Evolutionary conservation across 2,329 filamentous ascomycete genomes (phyloP).

Genomic region (Exophiala sideris): DNA sequence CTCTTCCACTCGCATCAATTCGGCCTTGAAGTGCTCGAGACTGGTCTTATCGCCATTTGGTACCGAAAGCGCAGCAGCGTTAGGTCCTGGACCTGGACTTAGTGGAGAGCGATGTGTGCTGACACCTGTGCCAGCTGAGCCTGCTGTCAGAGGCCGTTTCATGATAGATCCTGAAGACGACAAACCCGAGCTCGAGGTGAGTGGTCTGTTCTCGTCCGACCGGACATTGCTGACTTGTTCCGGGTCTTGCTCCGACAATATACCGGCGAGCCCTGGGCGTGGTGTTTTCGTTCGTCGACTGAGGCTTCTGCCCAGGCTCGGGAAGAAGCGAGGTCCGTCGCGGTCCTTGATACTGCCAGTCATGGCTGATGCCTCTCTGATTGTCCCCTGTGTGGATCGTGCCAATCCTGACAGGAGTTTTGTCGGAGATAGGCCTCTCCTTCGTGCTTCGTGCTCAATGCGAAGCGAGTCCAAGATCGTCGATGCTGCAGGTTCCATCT

Average conservation of each 20-base stretch:
- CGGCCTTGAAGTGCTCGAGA: slow-evolving; percentile 21
- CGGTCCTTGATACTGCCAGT: slow-evolving; percentile 23
- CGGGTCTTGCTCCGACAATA: slow-evolving; percentile 27
- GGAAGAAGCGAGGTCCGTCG: slow-evolving; percentile 25
- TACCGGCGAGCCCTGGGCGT: slow-evolving; percentile 23
- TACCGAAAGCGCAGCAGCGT: slow-evolving; percentile 1
- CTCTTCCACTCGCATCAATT: slow-evolving; percentile 30
- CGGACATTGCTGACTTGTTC: slow-evolving; percentile 25
- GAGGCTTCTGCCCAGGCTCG: slow-evolving; percentile 25
- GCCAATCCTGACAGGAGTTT: slow-evolving; percentile 28
- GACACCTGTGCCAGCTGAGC: slow-evolving; percentile 15
- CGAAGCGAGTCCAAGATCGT: slow-evolving; percentile 32
- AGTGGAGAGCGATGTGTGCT: slow-evolving; percentile 11
- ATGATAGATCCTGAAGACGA: slow-evolving; percentile 14
- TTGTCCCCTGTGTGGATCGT: slow-evolving; percentile 20
- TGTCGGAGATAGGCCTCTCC: slow-evolving; percentile 24
- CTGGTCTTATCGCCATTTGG: slow-evolving; percentile 2
- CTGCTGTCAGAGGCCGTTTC: slow-evolving; percentile 19
- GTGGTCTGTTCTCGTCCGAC: slow-evolving; percentile 26
- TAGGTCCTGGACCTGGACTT: slow-evolving; percentile 10
- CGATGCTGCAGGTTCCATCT: slow-evolving; percentile 69
- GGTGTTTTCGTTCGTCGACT: slow-evolving; percentile 23
- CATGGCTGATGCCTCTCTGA: slow-evolving; percentile 26
- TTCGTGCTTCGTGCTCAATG: slow-evolving; percentile 28
- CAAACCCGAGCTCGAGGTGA: slow-evolving; percentile 22